phyloP scores from a whole-genome alignment of 345 rosid species.

The Cardamine resedifolia region DNA sequence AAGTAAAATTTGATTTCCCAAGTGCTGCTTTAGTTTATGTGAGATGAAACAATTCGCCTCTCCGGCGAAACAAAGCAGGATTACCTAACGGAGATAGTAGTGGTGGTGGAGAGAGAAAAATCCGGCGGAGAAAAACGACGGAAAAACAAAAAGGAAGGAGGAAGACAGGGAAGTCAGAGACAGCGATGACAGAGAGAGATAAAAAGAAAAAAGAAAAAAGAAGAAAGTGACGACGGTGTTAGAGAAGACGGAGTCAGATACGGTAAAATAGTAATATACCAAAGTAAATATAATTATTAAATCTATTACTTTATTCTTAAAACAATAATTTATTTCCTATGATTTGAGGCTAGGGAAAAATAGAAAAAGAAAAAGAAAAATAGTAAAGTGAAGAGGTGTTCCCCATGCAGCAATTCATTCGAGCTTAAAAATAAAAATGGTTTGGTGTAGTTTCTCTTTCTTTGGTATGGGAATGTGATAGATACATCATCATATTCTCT shows the following conservation, averaged over 20 bases:
- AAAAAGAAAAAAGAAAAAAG: not conserved
- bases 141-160: conserved; percentile 22
- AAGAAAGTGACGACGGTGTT: conserved; percentile 18
- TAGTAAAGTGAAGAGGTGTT: conserved; percentile 11
- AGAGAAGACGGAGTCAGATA: not conserved
- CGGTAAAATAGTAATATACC: too few relatives aligned
- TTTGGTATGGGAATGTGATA: not conserved
- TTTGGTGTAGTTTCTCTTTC: not conserved
- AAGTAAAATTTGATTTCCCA: not conserved
- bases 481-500: not conserved
- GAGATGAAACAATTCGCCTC: not conserved
- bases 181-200: conserved; percentile 32
- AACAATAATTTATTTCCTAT: too few relatives aligned
- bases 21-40: not conserved
- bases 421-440: not conserved
- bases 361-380: not conserved
- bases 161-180: conserved; percentile 38
- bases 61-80: not conserved
- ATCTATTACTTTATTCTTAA: too few relatives aligned
- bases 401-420: conserved; percentile 31
- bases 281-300: too few relatives aligned
- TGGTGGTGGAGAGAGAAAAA: conserved; percentile 18
- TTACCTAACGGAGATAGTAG: not conserved
- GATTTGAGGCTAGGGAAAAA: not conserved
- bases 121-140: conserved; percentile 40